Evolutionary conservation across 208 protist species (phyloP), one percentile per base, ranked within the genome.

Genomic region (Trypanosoma theileri): DNA sequence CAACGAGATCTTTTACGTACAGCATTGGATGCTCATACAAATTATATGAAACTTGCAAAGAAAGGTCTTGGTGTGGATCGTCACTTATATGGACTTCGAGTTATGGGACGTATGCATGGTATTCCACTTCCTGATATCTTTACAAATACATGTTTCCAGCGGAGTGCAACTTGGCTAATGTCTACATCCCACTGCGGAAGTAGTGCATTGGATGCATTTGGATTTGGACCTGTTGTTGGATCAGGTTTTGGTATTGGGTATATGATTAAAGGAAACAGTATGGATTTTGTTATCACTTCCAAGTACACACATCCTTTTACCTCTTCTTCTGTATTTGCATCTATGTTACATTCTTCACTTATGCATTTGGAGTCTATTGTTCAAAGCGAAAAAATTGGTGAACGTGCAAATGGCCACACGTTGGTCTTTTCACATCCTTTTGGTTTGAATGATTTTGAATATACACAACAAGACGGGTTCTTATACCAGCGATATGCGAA

Each of bases 131-230:
- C 77, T 13, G 53, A 61, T 4, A 21, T 85, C 17, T 85, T 85
- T 26, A 75, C 14, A 0, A 77, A 81, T 65, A 19, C 12, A 9
- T 66, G 26, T 59, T 85, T 71, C 56, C 52, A 72, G 28, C 45
- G 59, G 1, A 73, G 60, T 55, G 59, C 44, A 12, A 69, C 69
- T n/a, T 85, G 80, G 80, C 21, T 56, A 3, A 57, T 85, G 59
- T 85, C 80, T 16, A 82, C 80, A 22, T 76, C 65, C 10, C 80
- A 85, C 57, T 85, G 80, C 70, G 80, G 80, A 41, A 83, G 72
- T 42, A 66, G 64, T 21, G 73, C 80, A 21, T 66, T 85, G 31
- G 50, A 61, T 42, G 35, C 60, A 3, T 85, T 85, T 66, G 80
- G 80, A n/a, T 85, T 85, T 50, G 80, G 80, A 40, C 80, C 80